Conservation (phyloP, 1,284 basidiomycete species). For the Schizophyllum commune region DNA sequence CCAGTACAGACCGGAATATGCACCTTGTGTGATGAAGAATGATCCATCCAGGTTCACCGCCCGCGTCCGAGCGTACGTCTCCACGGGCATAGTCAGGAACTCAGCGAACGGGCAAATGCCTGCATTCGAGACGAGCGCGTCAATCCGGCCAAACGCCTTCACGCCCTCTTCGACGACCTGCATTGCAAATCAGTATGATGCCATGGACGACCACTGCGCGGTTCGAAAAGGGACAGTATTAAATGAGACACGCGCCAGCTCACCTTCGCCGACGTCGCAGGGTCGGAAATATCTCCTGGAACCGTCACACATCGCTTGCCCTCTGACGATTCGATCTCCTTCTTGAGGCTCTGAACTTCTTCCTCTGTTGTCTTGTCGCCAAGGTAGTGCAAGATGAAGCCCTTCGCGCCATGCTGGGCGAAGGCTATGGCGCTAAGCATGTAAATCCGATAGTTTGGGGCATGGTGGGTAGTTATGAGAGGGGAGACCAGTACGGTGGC, state of each 20-base stretch:
- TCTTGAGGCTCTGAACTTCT: constrained; percentile 40
- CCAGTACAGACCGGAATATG: not conserved
- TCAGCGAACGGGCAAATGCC: constrained; percentile 79
- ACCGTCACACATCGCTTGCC: constrained; percentile 29
- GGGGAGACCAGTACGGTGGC: not conserved
- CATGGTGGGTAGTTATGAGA: no score
- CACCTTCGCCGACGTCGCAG: constrained; percentile 54
- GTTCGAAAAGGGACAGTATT: not conserved
- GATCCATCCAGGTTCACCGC: constrained; percentile 75
- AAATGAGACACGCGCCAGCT: no score
- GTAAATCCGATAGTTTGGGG: not conserved
- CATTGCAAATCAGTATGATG: not conserved
- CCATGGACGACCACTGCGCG: not conserved
- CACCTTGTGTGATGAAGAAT: constrained; percentile 70
- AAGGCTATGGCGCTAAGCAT: constrained; percentile 44
- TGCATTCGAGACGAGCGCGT: constrained; percentile 62
- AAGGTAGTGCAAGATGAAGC: constrained; percentile 63
- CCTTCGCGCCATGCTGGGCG: constrained; percentile 59
- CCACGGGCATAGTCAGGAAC: constrained; percentile 69
- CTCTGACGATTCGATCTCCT: constrained; percentile 32
- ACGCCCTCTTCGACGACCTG: constrained; percentile 59
- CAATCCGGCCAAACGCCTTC: constrained; percentile 56
- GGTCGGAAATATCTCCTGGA: constrained; percentile 60
- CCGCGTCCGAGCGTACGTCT: constrained; percentile 63
- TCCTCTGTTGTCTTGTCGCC: constrained; percentile 50